Conservation (phyloP, 2,329 filamentous ascomycete species). For the Talaromyces sp. region DNA sequence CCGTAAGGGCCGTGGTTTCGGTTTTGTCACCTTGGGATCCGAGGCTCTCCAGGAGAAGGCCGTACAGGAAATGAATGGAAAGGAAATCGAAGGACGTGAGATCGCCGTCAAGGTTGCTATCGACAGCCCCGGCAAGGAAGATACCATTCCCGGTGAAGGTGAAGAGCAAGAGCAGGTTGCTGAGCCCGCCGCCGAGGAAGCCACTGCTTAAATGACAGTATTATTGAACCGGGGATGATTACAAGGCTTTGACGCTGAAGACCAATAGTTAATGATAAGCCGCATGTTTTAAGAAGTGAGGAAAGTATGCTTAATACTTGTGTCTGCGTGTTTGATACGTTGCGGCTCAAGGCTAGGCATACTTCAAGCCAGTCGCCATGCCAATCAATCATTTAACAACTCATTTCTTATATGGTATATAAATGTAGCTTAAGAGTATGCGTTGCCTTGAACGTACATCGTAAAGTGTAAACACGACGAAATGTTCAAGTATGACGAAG, state of each 20-base stretch:
- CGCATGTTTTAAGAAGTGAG: conserved; percentile 17
- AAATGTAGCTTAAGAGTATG: not conserved
- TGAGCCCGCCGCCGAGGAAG: conserved; percentile 43
- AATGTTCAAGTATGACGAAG: conserved; percentile 21
- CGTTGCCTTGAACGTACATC: not conserved
- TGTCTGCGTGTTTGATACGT: conserved; percentile 18
- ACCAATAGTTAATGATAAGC: conserved; percentile 16
- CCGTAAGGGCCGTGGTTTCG: conserved; percentile 98
- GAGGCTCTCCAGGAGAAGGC: conserved; percentile 98
- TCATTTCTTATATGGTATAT: conserved; percentile 4
- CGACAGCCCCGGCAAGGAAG: conserved; percentile 98
- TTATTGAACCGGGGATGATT: conserved; percentile 17
- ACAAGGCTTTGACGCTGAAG: conserved; percentile 13
- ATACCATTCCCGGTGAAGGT: conserved; percentile 43
- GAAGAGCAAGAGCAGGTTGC: conserved; percentile 19
- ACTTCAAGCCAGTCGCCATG: conserved; percentile 10
- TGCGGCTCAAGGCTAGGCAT: conserved; percentile 12
- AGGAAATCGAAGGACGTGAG: conserved; percentile 97
- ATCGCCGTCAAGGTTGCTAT: conserved; percentile 99
- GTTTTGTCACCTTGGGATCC: conserved; percentile 91
- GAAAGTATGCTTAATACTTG: conserved; percentile 6
- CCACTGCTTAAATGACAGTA: conserved; percentile 26
- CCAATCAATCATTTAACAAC: conserved; percentile 7
- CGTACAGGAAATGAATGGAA: conserved; percentile 97
- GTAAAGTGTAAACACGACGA: not conserved